Base-by-base conservation (phyloP, 2,329 filamentous ascomycete genomes). In the Teratosphaeria pseudoeucalypti region DNA sequence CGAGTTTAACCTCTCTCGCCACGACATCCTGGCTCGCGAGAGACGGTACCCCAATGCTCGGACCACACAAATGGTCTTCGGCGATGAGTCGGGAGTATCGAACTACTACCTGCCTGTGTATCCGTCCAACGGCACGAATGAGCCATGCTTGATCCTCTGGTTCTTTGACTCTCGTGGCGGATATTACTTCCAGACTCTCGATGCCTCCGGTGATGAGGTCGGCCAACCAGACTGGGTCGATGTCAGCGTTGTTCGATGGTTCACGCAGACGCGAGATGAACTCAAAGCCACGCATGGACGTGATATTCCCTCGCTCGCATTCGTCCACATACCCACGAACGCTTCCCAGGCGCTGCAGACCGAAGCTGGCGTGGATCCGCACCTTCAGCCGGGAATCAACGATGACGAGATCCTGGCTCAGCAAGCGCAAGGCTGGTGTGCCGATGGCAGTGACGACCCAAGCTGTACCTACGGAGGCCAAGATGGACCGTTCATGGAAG, bases 121-220 rank as follows among this genome's bases (percentile, higher is more conserved):
- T 65, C 68, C 73, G 11, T 61, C 68, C 54, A 60, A 62, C 23
- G 80, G 80, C 66, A 76, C 78, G 60, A 58, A 65, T 4, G 64
- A 67, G 16, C 80, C 82, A 6, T 64, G 67, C 7, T 66, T 78
- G 7, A 66, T 90, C 0, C 74, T 90, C 1, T 90, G 86, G 85
- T 89, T 89, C 73, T 89, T 90, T 65, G 87, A 90, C 66, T 82
- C 78, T 58, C 77, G 81, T 16, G 85, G 85, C 39, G 85, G 85
- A 7, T 75, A 76, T 57, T 74, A 76, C 55, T 83, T 79, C 65
- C 78, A 75, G 54, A 63, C 79, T 23, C 65, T 64, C 1, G 60
- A 69, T 32, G 56, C 64, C 3, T 27, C 60, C 6, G 69, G 69
- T 19, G 60, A 68, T 11, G 61, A 65, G 11, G 65, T 73, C 14